Conservation (phyloP, 164 flowering plant genomes). For the Echeveria elegans region DNA sequence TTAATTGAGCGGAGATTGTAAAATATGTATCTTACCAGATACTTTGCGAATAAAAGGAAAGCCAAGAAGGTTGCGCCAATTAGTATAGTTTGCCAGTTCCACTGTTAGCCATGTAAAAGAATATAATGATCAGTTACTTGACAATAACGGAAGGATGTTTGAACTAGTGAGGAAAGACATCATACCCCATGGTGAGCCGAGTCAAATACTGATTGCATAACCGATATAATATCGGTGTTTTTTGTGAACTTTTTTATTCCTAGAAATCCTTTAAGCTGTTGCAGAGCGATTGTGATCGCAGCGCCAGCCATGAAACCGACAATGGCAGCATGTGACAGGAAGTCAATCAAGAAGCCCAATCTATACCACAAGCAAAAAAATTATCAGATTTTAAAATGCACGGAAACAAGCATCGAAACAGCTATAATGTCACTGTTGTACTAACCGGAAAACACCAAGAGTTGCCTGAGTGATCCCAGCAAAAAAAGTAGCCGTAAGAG, state of each 20-base stretch:
- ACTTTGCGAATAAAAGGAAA: slow-evolving; percentile 51
- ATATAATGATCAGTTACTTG: neutral
- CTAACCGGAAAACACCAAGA: slow-evolving; percentile 78
- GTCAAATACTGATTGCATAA: slow-evolving; percentile 51
- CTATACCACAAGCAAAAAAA: slow-evolving; percentile 20
- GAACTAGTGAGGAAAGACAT: neutral
- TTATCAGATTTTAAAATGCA: neutral
- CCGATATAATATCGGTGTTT: slow-evolving; percentile 71
- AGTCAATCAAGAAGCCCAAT: slow-evolving; percentile 88
- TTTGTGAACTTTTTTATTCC: slow-evolving; percentile 71
- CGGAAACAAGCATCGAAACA: neutral
- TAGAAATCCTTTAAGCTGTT: slow-evolving; percentile 91
- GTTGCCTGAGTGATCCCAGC: slow-evolving; percentile 82
- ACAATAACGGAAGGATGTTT: neutral
- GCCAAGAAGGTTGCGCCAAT: slow-evolving; percentile 57
- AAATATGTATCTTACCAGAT: slow-evolving; percentile 38
- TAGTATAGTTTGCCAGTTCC: slow-evolving; percentile 49
- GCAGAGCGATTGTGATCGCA: slow-evolving; percentile 87
- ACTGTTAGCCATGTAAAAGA: slow-evolving; percentile 24
- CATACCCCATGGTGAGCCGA: slow-evolving; percentile 75
- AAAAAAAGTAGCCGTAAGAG: slow-evolving; percentile 91
- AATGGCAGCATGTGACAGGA: slow-evolving; percentile 90
- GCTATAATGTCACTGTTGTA: neutral
- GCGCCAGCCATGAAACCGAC: slow-evolving; percentile 99
- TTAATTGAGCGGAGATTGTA: neutral